Conservation (phyloP, 148 eudicot species). For the Rhododendron williamsianum region DNA sequence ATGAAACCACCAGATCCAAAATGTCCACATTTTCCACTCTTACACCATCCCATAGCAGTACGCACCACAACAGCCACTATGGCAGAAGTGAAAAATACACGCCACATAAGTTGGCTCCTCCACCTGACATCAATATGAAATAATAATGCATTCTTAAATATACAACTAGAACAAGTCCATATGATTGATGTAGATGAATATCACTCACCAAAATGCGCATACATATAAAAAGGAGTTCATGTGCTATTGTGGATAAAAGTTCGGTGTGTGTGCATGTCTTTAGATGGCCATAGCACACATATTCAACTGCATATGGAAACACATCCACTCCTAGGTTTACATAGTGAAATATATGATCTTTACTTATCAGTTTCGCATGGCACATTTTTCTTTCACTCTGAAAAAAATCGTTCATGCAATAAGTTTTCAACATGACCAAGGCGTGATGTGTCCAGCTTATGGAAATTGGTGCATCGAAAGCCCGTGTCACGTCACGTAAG, state of each 20-base stretch:
- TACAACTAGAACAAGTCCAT: not conserved
- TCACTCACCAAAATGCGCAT: not conserved
- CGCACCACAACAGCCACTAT: slow-evolving; percentile 99
- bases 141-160: slow-evolving; percentile 1
- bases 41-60: slow-evolving; percentile 97
- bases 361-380: not conserved
- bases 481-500: not conserved
- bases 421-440: not conserved
- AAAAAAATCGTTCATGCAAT: not conserved
- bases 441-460: not conserved
- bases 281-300: not conserved
- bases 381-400: not conserved
- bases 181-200: not conserved
- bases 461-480: not conserved
- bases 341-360: not conserved
- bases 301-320: not conserved
- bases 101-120: slow-evolving; percentile 99
- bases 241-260: not conserved
- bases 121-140: slow-evolving; percentile 50
- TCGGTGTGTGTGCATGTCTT: not conserved
- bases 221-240: not conserved
- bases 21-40: slow-evolving; percentile 95
- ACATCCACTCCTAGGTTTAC: not conserved
- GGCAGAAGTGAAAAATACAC: slow-evolving; percentile 99
- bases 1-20: slow-evolving; percentile 99